Evolutionary conservation across 1,139 yeast genomes (phyloP).

Genomic region (Arxiozyma slooffiae): DNA sequence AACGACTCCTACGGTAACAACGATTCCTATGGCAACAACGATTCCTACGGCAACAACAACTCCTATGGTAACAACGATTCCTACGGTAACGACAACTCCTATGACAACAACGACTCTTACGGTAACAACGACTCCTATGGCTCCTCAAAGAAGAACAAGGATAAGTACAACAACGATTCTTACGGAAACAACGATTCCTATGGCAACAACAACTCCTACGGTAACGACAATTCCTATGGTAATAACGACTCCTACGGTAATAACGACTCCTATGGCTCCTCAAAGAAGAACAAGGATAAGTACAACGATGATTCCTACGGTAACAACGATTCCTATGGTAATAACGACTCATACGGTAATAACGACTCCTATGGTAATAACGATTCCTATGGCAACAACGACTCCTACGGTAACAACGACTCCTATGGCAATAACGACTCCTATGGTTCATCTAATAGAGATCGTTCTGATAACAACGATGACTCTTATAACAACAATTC

Average conservation of each 20-base stretch:
- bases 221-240: too few species aligned
- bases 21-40: slow-evolving; percentile 17
- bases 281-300: too few species aligned
- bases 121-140: slow-evolving; percentile 7
- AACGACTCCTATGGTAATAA: slow-evolving; percentile 18
- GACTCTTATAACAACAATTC: too few species aligned
- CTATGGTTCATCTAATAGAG: slow-evolving; percentile 12
- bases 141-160: too few species aligned
- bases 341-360: too few species aligned
- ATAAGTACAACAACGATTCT: too few species aligned
- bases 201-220: slow-evolving; percentile 20
- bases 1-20: slow-evolving; percentile 22
- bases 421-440: slow-evolving; percentile 14
- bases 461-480: too few species aligned
- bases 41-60: slow-evolving; percentile 11
- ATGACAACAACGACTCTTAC: slow-evolving; percentile 4
- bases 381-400: slow-evolving; percentile 9
- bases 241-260: slow-evolving; percentile 14
- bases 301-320: slow-evolving; percentile 12
- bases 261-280: slow-evolving; percentile 16
- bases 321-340: slow-evolving; percentile 3
- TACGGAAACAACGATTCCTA: slow-evolving; percentile 20
- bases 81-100: slow-evolving; percentile 14
- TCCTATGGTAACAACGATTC: slow-evolving; percentile 14
- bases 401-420: slow-evolving; percentile 9